Conservation (phyloP, 2,329 filamentous ascomycete species). For the Venturia oleaginea region DNA sequence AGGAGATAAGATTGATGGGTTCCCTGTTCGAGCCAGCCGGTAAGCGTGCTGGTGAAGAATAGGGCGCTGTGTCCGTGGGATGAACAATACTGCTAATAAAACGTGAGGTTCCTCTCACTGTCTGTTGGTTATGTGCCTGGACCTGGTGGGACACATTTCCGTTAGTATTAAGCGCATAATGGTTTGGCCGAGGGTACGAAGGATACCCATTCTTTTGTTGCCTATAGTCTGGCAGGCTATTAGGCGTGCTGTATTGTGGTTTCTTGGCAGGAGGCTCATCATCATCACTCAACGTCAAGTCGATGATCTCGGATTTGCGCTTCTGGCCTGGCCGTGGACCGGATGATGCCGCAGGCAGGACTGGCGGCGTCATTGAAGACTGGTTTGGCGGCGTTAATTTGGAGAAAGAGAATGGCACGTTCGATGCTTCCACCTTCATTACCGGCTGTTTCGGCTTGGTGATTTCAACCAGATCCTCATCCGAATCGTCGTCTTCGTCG, state of each 20-base stretch:
- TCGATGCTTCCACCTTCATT: constrained; percentile 31
- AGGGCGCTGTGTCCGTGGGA: neutral
- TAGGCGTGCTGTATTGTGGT: constrained; percentile 33
- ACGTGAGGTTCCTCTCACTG: neutral
- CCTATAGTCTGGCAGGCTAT: constrained; percentile 24
- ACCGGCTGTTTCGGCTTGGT: constrained; percentile 25
- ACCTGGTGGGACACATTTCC: constrained; percentile 7
- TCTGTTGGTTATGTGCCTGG: neutral
- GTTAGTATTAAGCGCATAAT: constrained; percentile 6
- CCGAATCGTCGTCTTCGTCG: constrained; percentile 23
- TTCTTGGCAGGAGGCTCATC: constrained; percentile 28
- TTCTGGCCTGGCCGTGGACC: constrained; percentile 27
- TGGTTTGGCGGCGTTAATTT: constrained; percentile 33
- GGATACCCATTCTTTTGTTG: neutral
- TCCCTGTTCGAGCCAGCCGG: neutral
- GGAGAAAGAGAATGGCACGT: constrained; percentile 28
- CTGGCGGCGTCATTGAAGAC: constrained; percentile 23
- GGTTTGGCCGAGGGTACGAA: constrained; percentile 3
- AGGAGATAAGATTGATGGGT: constrained; percentile 4
- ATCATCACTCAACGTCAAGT: constrained; percentile 40
- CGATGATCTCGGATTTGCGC: constrained; percentile 38
- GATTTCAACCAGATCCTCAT: constrained; percentile 38
- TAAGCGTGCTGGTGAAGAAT: neutral
- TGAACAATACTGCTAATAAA: constrained; percentile 1
- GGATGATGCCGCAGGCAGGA: neutral